Base-by-base conservation (phyloP, 768 basidiomycete species). In the Kockovaella imperatae region DNA sequence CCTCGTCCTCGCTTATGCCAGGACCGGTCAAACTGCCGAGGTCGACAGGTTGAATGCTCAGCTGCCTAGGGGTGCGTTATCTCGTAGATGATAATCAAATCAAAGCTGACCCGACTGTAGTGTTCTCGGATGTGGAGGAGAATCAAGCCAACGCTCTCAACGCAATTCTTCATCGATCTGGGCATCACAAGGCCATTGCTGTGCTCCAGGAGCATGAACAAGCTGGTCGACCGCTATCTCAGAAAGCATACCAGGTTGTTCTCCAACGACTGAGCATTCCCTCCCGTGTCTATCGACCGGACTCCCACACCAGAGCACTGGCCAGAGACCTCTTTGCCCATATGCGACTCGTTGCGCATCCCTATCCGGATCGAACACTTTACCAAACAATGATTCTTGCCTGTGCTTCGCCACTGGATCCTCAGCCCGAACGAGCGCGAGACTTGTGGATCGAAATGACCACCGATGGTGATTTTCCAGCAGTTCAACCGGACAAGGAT, bases 401-500 rank as follows among this genome's bases (percentile, higher is more conserved):
- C 0, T 96, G 91, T 54, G 83, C 83, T 0, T 53, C 62, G 4
- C 52, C 68, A 7, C 59, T 68, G 1, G 69, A 77, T 11, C 80
- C 84, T 1, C 84, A 91, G 56, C 87, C 89, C 0, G 88, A 95
- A 64, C 82, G 86, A 35, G 95, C 93, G 0, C 75, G 93, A 49
- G 95, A 99, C 65, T 75, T 97, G 0, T 95, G 86, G 80, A 81
- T 78, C 21, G 93, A 97, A 69, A 89, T 97, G 88, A 86, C 84
- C 2, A 70, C 79, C 1, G 86, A 88, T 60, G 77, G 78, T 25
- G 56, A 74, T 2, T n/a, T n/a, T n/a, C n/a, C n/a, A n/a, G 43
- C 35, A 11, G 70, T 89, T 13, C 52, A 71, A 10, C 88, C 91
- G 0, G 81, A 80, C 0, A 74, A 75, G 1, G 78, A 75, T 3